These are phyloP conservation scores for Penicillium sp. DNA, from an alignment of 2,329 filamentous ascomycete species.

Conservation along the genomic window DNA sequence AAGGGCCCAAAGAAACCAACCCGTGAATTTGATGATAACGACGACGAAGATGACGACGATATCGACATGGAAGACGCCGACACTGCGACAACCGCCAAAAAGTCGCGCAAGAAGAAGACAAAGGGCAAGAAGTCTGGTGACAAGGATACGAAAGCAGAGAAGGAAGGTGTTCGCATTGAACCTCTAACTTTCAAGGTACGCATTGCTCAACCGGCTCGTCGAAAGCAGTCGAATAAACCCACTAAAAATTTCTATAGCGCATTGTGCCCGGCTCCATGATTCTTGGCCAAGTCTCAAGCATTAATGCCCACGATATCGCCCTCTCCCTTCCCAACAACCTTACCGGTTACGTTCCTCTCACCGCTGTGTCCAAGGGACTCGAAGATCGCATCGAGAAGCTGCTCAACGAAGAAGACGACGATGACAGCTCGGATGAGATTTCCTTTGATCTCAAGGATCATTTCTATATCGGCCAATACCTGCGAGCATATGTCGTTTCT, in stretches of 20 bases:
- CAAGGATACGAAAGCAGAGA: slow-evolving; percentile 51
- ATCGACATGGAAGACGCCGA: slow-evolving; percentile 54
- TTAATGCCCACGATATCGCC: slow-evolving; percentile 77
- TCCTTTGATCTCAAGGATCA: slow-evolving; percentile 74
- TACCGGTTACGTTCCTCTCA: slow-evolving; percentile 84
- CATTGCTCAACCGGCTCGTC: neutral
- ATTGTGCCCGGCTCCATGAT: slow-evolving; percentile 84
- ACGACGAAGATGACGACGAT: slow-evolving; percentile 61
- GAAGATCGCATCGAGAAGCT: slow-evolving; percentile 74
- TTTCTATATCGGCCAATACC: slow-evolving; percentile 83
- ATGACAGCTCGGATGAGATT: slow-evolving; percentile 56
- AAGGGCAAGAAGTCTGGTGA: slow-evolving; percentile 57
- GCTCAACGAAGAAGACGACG: slow-evolving; percentile 63
- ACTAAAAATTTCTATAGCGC: slow-evolving; percentile 61
- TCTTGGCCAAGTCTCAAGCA: slow-evolving; percentile 81
- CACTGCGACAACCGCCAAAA: slow-evolving; percentile 40
- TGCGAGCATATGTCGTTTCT: slow-evolving; percentile 81
- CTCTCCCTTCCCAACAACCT: slow-evolving; percentile 92
- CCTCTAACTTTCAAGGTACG: slow-evolving; percentile 85
- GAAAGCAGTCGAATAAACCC: slow-evolving; percentile 18
- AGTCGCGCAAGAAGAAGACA: slow-evolving; percentile 43
- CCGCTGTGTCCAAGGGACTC: slow-evolving; percentile 82
- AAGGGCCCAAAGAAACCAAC: slow-evolving; percentile 60
- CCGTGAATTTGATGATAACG: slow-evolving; percentile 57
- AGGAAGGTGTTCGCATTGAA: slow-evolving; percentile 72